phyloP scores from a whole-genome alignment of 1,139 yeast genomes.

The Candida tetrigidarum region DNA sequence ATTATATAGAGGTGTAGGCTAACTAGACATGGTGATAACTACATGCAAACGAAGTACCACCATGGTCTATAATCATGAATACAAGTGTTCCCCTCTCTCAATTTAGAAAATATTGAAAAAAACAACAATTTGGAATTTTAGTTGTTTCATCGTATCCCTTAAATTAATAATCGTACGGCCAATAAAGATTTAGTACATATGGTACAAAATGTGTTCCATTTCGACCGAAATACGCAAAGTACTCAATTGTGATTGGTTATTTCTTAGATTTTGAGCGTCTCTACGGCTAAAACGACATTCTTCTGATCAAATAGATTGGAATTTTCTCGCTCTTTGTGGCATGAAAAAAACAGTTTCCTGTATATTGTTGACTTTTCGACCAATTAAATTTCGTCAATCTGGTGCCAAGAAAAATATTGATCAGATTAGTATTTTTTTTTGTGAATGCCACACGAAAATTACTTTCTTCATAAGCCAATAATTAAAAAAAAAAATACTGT shows the following conservation, averaged over 20 bases:
- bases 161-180: slow-evolving; percentile 1
- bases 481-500: too few species aligned
- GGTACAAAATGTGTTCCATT: neutral
- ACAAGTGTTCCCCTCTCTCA: too few species aligned
- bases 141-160: neutral
- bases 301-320: slow-evolving; percentile 3
- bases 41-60: too few species aligned
- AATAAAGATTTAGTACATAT: neutral
- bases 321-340: too few species aligned
- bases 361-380: neutral
- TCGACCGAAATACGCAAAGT: neutral
- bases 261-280: neutral
- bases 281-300: neutral
- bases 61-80: too few species aligned
- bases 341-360: too few species aligned
- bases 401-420: neutral
- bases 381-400: neutral
- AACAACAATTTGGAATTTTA: too few species aligned
- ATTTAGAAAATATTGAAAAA: neutral
- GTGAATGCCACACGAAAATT: too few species aligned
- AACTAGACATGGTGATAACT: too few species aligned
- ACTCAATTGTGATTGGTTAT: neutral
- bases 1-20: too few species aligned
- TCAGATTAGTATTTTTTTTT: slow-evolving; percentile 3
- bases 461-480: too few species aligned